Evolutionary conservation across 768 basidiomycete species (phyloP), one percentile per base, ranked within the genome.

Genomic region (Lactifluus volemus): DNA sequence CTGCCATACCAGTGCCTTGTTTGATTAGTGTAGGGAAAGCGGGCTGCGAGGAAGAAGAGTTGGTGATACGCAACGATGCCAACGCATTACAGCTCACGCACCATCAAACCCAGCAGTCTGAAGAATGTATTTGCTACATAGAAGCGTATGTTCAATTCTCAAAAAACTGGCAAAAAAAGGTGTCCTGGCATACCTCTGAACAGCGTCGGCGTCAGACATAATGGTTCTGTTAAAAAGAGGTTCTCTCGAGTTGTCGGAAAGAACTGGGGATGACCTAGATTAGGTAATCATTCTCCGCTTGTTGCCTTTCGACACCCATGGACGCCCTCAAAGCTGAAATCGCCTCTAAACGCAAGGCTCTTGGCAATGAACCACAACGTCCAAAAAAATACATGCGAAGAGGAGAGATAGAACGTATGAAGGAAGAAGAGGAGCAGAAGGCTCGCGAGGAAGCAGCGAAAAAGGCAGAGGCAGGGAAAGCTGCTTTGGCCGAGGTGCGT

Each of bases 21-120:
- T 79, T 99, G 96, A 79, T 97, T 94, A 67, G 82, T 83, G 73
- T 92, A 88, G 58, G 88, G 89, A 77, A 92, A 94, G 57, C 89
- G 89, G 68, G 90, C 92, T 92, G 67, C 15, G 52, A 50, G 21
- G 41, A 7, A 38, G 45, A 32, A 44, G 29, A 32, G 54, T 59
- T 66, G 68, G 56, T 49, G 53, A 49, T 14, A 12, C 52, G 56
- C 51, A 8, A 52, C 50, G 53, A 59, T 11, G 25, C 36, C 39
- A 34, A 29, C 52, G 44, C 60, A 51, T 44, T 60, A 38, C 10
- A 51, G 34, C 53, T 19, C 53, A 73, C 79, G 67, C 59, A 88
- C 87, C 89, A 73, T 98, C 96, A 73, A 98, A 99, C 61, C 88
- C 89, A 66, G 92, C 96, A 60, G 97, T 99, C 75, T 96, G 89